A percentile compares a stretch with the other conserved stretches of the same genome.
Conservation (phyloP, 768 basidiomycete species). For the Hypsizygus marmoreus region DNA sequence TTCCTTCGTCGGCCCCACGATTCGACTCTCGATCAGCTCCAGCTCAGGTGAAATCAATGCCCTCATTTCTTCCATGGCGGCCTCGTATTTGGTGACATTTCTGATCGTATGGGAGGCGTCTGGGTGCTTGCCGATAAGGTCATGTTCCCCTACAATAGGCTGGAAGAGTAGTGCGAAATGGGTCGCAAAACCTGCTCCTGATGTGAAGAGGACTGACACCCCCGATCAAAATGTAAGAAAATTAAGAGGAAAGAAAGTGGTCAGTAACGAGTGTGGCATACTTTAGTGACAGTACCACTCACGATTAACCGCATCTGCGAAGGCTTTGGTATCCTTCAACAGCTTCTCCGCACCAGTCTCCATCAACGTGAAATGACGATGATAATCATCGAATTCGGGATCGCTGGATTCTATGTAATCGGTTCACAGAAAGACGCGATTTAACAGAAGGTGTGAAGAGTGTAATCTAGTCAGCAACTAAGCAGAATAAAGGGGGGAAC, state of each 20-base stretch:
- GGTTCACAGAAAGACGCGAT: background rate
- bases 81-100: conserved; percentile 73
- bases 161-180: conserved; percentile 67
- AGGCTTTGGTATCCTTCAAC: conserved; percentile 88
- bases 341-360: conserved; percentile 87
- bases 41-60: conserved; percentile 83
- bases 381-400: conserved; percentile 88
- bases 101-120: conserved; percentile 74
- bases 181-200: conserved; percentile 61
- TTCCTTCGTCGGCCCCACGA: conserved; percentile 87
- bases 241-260: background rate
- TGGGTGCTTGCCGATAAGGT: conserved; percentile 77
- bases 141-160: conserved; percentile 75
- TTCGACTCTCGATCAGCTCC: conserved; percentile 88
- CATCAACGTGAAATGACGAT: conserved; percentile 72
- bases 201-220: conserved; percentile 68
- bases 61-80: conserved; percentile 80
- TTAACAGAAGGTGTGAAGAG: background rate
- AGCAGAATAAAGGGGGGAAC: background rate
- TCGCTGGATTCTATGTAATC: conserved; percentile 65
- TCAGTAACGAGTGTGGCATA: conserved; percentile 1
- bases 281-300: conserved; percentile 31
- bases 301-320: conserved; percentile 82
- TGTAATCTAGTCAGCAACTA: background rate
- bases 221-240: conserved; percentile 5